Evolutionary conservation across 768 basidiomycete species (phyloP).

Genomic region (Coprinellus micaceus): DNA sequence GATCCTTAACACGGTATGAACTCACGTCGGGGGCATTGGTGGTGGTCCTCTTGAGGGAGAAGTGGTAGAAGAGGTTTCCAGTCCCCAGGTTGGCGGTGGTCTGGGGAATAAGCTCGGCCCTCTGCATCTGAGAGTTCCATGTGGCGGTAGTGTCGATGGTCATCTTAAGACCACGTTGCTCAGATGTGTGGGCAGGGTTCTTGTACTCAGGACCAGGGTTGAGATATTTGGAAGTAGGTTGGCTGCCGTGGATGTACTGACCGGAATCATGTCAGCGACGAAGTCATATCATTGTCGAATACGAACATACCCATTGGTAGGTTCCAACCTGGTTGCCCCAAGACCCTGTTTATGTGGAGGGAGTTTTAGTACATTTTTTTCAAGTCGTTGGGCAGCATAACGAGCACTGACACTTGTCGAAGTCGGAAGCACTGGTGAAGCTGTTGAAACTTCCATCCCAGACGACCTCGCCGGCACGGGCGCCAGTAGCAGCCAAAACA

Average conservation of each 20-base stretch:
- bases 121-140: slow-evolving; percentile 54
- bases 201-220: slow-evolving; percentile 48
- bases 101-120: slow-evolving; percentile 41
- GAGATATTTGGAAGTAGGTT: slow-evolving; percentile 51
- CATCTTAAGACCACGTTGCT: slow-evolving; percentile 47
- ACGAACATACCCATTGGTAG: slow-evolving; percentile 51
- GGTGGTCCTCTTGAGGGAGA: slow-evolving; percentile 47
- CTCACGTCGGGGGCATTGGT: slow-evolving; percentile 52
- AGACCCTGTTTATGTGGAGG: slow-evolving; percentile 37
- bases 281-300: background rate
- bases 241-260: slow-evolving; percentile 54
- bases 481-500: slow-evolving; percentile 27
- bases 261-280: too few species aligned
- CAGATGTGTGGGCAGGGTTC: slow-evolving; percentile 53
- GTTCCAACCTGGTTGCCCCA: slow-evolving; percentile 52
- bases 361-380: background rate
- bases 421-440: slow-evolving; percentile 41
- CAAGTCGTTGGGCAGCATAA: background rate
- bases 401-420: slow-evolving; percentile 46
- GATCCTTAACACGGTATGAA: background rate
- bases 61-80: slow-evolving; percentile 61
- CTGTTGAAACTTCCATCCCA: slow-evolving; percentile 56
- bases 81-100: slow-evolving; percentile 52
- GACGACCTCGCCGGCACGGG: slow-evolving; percentile 45
- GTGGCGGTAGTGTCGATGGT: slow-evolving; percentile 52